Evolutionary conservation across 2,329 filamentous ascomycete genomes (phyloP).

Genomic region (Apiospora arundinis): DNA sequence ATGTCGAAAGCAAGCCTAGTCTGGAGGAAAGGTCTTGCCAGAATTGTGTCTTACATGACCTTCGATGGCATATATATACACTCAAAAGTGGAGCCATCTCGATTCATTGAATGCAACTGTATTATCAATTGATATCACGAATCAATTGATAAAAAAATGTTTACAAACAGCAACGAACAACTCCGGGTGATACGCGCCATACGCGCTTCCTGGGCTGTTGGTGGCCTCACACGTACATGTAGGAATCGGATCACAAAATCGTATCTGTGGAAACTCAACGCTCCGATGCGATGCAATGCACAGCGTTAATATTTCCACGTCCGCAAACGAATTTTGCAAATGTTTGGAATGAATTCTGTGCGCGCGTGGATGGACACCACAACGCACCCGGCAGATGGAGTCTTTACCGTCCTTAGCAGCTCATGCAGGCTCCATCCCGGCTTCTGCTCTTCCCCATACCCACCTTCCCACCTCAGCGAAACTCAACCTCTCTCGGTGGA

Average conservation of each 20-base stretch:
- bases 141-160: no score
- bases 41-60: background rate
- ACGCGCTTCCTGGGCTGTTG: background rate
- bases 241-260: background rate
- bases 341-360: conserved; percentile 6
- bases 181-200: background rate
- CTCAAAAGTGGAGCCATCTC: no score
- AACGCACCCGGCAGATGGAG: background rate
- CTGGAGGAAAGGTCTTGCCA: background rate
- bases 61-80: background rate
- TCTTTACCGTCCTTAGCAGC: background rate
- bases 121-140: no score
- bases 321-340: background rate
- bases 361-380: background rate
- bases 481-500: background rate
- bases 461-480: conserved; percentile 2
- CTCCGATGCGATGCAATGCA: background rate
- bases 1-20: background rate
- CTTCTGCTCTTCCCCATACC: background rate
- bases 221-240: background rate
- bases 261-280: background rate
- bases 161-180: no score
- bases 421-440: conserved; percentile 14
- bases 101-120: no score
- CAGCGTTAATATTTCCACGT: background rate